A percentile compares a stretch with the other conserved stretches of the same genome.
Conservation (phyloP, 345 rosid species). For the Brassica juncea region DNA sequence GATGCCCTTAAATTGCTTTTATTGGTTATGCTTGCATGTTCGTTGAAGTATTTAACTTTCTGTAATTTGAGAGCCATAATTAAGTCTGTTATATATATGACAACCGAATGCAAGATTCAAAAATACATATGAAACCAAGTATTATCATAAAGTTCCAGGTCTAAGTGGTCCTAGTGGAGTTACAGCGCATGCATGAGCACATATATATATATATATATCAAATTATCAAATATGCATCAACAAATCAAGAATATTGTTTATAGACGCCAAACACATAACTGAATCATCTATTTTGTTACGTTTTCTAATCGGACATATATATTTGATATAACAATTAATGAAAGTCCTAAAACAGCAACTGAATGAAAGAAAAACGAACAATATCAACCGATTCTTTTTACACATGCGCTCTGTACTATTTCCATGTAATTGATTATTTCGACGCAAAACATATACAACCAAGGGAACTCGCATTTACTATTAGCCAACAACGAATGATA, state of each 20-base stretch:
- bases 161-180: background rate
- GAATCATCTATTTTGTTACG: background rate
- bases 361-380: background rate
- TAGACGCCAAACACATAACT: background rate
- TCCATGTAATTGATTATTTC: background rate
- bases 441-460: background rate
- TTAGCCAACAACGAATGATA: background rate
- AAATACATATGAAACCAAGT: background rate
- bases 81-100: background rate
- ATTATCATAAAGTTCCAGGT: background rate
- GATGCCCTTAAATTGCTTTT: background rate
- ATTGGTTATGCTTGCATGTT: background rate
- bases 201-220: background rate
- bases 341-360: background rate
- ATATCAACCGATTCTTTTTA: background rate
- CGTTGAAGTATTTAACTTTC: background rate
- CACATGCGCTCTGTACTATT: background rate
- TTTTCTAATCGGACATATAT: background rate
- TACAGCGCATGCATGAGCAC: conserved; percentile 19
- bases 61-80: background rate
- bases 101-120: background rate
- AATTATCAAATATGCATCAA: conserved; percentile 12
- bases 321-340: background rate
- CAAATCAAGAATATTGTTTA: background rate
- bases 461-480: background rate